These are phyloP conservation scores for Jaenimonas drosophilae DNA, from an alignment of 208 protist species.

Conservation along the genomic window DNA sequence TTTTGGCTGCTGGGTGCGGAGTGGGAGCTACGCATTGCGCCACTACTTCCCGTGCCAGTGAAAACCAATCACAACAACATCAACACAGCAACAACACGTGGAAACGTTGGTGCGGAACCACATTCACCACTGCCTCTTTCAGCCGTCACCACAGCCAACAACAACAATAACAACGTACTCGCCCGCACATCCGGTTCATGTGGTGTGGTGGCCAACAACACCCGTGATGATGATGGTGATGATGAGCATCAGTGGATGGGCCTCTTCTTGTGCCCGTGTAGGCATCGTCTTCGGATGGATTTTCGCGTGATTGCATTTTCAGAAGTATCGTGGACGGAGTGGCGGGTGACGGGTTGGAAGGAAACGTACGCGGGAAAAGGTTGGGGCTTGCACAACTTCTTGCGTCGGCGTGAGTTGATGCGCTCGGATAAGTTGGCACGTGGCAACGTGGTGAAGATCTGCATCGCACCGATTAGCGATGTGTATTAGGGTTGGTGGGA, in stretches of 20 bases:
- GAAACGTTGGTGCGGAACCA: no score
- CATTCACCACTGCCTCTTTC: no score
- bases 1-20: slow-evolving; percentile 39
- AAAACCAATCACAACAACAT: not conserved
- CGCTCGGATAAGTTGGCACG: slow-evolving; percentile 47
- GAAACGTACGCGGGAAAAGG: slow-evolving; percentile 39
- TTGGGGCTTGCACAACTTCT: slow-evolving; percentile 60
- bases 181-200: no score
- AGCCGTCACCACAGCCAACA: no score
- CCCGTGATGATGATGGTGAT: slow-evolving; percentile 5
- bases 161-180: no score
- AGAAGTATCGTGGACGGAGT: slow-evolving; percentile 54
- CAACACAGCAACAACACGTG: no score
- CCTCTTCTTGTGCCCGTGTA: slow-evolving; percentile 46
- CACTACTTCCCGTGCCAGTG: slow-evolving; percentile 7
- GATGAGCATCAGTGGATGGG: slow-evolving; percentile 45
- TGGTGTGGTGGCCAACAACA: no score
- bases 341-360: slow-evolving; percentile 48
- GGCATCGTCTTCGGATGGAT: slow-evolving; percentile 48
- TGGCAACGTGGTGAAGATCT: slow-evolving; percentile 65
- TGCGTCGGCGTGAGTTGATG: slow-evolving; percentile 54
- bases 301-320: slow-evolving; percentile 69
- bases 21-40: slow-evolving; percentile 61
- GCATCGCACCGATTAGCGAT: slow-evolving; percentile 49
- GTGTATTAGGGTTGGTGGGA: slow-evolving; percentile 60